phyloP scores from a whole-genome alignment of 2,329 filamentous ascomycete species.

The Stagonosporopsis chrysanthemi region DNA sequence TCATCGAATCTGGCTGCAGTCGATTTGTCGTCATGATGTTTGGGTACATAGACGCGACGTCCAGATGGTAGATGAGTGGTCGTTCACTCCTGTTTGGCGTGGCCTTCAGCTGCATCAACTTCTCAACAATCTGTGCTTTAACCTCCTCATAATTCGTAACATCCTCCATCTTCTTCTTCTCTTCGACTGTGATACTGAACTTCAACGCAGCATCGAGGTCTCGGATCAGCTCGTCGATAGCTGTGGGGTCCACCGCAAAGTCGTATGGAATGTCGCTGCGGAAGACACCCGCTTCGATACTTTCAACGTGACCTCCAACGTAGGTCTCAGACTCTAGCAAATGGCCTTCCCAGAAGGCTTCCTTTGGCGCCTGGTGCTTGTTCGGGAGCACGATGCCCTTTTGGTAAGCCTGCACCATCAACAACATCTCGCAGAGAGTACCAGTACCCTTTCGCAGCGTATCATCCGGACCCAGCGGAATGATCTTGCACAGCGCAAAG shows the following conservation, averaged over 20 bases:
- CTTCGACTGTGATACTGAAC: constrained; percentile 71
- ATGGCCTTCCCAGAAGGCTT: constrained; percentile 97
- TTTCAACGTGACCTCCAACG: constrained; percentile 97
- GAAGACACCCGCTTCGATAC: constrained; percentile 98
- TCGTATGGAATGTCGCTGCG: constrained; percentile 94
- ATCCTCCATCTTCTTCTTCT: constrained; percentile 61
- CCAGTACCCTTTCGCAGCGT: constrained; percentile 94
- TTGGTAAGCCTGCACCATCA: constrained; percentile 98
- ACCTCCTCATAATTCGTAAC: constrained; percentile 65
- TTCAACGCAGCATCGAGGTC: constrained; percentile 89
- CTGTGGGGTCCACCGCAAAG: constrained; percentile 86
- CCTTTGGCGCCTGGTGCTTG: constrained; percentile 89
- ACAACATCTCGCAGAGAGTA: constrained; percentile 98
- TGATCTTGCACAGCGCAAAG: constrained; percentile 96
- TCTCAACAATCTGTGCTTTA: constrained; percentile 79
- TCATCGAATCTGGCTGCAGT: constrained; percentile 98
- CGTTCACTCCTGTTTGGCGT: constrained; percentile 85
- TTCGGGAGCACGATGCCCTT: constrained; percentile 93
- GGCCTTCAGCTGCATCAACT: constrained; percentile 74
- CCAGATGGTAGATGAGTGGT: constrained; percentile 95
- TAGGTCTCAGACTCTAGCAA: constrained; percentile 97
- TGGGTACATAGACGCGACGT: constrained; percentile 99
- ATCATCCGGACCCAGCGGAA: constrained; percentile 92
- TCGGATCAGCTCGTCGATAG: constrained; percentile 84
- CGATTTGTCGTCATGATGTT: constrained; percentile 99